Percentiles rank a stretch among this genome's conserved stretches.
phyloP scores from a whole-genome alignment of 257 asterid genomes.

The Jacaranda mimosifolia region DNA sequence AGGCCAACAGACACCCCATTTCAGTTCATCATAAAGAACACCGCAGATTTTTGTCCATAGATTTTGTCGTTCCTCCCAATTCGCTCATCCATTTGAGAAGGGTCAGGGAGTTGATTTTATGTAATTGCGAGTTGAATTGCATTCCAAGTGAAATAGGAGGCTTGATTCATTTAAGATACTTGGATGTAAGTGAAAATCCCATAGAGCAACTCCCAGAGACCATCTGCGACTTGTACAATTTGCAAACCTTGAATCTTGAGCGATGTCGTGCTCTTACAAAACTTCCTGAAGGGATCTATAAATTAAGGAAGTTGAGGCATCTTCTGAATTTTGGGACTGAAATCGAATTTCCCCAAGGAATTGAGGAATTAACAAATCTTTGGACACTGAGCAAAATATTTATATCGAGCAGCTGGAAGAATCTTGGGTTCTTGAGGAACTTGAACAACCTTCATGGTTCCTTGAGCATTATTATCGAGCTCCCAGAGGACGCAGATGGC shows the following conservation, averaged over 20 bases:
- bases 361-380: slow-evolving; percentile 20
- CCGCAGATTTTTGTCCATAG: background rate
- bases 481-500: background rate
- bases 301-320: slow-evolving; percentile 26
- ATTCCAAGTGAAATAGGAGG: slow-evolving; percentile 21
- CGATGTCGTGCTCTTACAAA: background rate
- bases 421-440: no score
- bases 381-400: background rate
- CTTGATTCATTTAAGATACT: slow-evolving; percentile 31
- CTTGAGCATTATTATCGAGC: background rate
- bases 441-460: slow-evolving; percentile 7
- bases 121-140: background rate
- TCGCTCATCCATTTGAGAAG: no score
- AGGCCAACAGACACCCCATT: background rate
- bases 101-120: background rate
- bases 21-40: background rate
- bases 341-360: slow-evolving; percentile 2
- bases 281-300: slow-evolving; percentile 27
- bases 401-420: background rate
- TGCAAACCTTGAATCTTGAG: slow-evolving; percentile 16
- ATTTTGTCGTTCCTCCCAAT: background rate
- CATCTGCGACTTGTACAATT: slow-evolving; percentile 4
- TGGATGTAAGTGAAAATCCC: slow-evolving; percentile 19
- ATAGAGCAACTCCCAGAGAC: slow-evolving; percentile 27
- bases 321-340: background rate